phyloP scores from a whole-genome alignment of 2,329 filamentous ascomycete genomes.

The Xylariaceae sp. region DNA sequence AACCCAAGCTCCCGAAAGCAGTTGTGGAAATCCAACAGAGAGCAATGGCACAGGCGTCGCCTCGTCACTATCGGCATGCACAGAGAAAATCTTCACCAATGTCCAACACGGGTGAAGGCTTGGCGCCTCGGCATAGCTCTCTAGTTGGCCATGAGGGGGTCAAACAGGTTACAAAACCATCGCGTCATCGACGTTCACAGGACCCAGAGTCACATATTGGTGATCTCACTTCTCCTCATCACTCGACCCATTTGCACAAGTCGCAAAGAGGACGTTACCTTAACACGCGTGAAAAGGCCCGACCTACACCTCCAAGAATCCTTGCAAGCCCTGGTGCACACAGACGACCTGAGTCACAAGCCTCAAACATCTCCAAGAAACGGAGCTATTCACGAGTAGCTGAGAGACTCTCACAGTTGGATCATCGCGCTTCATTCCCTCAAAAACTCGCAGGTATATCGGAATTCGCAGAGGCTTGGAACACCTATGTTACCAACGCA shows the following conservation, averaged over 20 bases:
- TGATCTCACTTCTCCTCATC: not conserved
- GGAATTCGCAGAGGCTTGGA: conserved; percentile 20
- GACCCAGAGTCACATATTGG: too few species aligned
- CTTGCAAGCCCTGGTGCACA: not conserved
- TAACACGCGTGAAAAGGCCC: not conserved
- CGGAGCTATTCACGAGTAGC: conserved; percentile 7
- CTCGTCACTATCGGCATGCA: not conserved
- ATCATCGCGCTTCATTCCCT: conserved; percentile 9
- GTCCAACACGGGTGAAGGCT: not conserved
- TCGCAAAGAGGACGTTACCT: too few species aligned
- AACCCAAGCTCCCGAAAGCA: conserved; percentile 6
- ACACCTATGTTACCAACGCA: conserved; percentile 18
- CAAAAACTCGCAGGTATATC: conserved; percentile 14
- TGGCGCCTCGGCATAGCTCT: too few species aligned
- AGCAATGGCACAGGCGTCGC: conserved; percentile 16
- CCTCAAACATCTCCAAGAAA: conserved; percentile 24
- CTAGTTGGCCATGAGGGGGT: too few species aligned
- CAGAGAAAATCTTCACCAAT: not conserved
- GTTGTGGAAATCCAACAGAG: conserved; percentile 14
- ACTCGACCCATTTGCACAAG: too few species aligned
- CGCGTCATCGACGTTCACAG: too few species aligned
- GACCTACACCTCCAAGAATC: not conserved
- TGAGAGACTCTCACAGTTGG: not conserved
- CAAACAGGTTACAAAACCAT: too few species aligned
- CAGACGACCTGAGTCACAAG: conserved; percentile 15